phyloP scores from a whole-genome alignment of 257 asterid genomes.

The Penstemon davidsonii region DNA sequence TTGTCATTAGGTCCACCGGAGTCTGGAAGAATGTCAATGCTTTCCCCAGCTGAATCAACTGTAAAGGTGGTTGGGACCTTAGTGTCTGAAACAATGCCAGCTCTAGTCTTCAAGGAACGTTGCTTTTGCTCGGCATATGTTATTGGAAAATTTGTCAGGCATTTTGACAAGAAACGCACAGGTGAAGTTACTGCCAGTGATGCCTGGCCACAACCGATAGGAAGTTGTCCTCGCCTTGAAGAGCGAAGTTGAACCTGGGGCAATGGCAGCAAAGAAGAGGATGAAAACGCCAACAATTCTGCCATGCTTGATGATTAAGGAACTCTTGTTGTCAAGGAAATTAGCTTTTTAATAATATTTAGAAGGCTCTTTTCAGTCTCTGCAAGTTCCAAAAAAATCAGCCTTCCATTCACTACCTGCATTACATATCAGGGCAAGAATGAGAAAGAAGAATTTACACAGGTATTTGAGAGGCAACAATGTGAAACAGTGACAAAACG shows the following conservation, averaged over 20 bases:
- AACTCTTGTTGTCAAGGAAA: conserved; percentile 4
- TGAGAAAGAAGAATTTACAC: neutral
- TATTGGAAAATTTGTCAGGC: conserved; percentile 24
- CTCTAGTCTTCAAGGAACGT: conserved; percentile 32
- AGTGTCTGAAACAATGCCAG: too few relatives aligned
- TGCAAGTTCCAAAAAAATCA: conserved; percentile 63
- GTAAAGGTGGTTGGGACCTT: conserved; percentile 70
- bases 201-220: conserved; percentile 30
- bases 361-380: conserved; percentile 33
- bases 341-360: neutral
- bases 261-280: conserved; percentile 46
- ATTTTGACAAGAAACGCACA: conserved; percentile 31
- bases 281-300: conserved; percentile 61
- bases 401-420: conserved; percentile 65
- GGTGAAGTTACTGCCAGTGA: conserved; percentile 33
- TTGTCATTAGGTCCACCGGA: conserved; percentile 68
- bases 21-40: conserved; percentile 57
- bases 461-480: conserved; percentile 5
- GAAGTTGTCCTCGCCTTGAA: conserved; percentile 37
- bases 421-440: neutral
- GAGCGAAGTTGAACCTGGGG: conserved; percentile 40
- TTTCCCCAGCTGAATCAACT: conserved; percentile 60
- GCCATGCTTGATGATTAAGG: conserved; percentile 44
- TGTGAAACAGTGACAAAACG: neutral
- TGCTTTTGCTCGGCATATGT: conserved; percentile 30